These are phyloP conservation scores for Dalechampia spathulata DNA, from an alignment of 441 rosid genomes.

Conservation along the genomic window DNA sequence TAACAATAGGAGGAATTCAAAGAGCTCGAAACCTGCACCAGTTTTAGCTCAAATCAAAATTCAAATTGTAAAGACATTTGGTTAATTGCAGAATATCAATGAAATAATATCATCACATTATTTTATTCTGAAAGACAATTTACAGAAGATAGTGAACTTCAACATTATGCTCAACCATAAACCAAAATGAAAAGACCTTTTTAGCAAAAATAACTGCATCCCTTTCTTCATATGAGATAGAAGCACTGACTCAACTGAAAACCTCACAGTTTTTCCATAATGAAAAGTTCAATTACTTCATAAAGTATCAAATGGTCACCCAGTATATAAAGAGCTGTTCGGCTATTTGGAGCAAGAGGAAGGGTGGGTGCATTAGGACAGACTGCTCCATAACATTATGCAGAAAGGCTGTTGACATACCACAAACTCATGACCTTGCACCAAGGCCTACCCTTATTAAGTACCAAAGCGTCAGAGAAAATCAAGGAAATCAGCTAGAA, in stretches of 20 bases:
- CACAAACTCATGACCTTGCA: too few species aligned
- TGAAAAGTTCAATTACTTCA: too few species aligned
- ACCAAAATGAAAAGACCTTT: not conserved
- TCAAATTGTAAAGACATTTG: not conserved
- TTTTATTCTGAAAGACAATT: not conserved
- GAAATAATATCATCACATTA: not conserved
- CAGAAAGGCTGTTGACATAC: too few species aligned
- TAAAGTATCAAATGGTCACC: too few species aligned
- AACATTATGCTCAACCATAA: not conserved
- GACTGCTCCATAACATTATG: too few species aligned
- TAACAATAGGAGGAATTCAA: constrained; percentile 80
- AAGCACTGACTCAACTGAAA: not conserved
- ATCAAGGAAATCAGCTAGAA: too few species aligned
- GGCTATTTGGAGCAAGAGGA: too few species aligned
- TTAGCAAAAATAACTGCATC: not conserved
- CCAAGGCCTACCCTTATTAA: too few species aligned
- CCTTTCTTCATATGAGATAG: not conserved
- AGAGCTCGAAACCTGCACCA: constrained; percentile 61
- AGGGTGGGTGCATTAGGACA: too few species aligned
- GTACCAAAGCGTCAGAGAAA: too few species aligned
- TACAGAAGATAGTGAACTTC: not conserved
- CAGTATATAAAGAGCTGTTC: too few species aligned
- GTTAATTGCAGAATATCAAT: not conserved
- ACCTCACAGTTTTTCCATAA: not conserved
- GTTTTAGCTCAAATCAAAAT: constrained; percentile 17